Base-by-base conservation (phyloP, 148 eudicot genomes). In the Rhododendron griersonianum region DNA sequence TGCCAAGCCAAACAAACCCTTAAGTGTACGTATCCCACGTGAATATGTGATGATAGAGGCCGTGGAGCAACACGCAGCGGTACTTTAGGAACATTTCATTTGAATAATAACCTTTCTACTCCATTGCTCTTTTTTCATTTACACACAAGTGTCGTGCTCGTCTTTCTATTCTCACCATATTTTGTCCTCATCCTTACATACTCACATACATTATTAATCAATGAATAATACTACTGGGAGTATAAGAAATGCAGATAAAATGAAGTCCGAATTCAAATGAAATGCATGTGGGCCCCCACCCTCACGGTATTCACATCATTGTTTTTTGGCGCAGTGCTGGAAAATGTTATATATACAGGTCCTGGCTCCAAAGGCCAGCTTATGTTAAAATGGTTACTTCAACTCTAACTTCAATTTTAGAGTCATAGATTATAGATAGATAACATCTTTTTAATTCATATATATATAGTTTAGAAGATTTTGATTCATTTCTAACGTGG, bases 241-340 rank as follows among this genome's bases (percentile, higher is more conserved):
- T 0, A 41, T 78, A 87, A 45, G 74, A 90, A 92, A 90, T 88
- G 65, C 88, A 84, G 82, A 86, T 80, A 83, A 89, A 91, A 91
- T 91, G 89, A 87, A 89, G 73, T 51, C 83, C 84, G 90, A 86
- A 91, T 90, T 90, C 91, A 89, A 69, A 84, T 83, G 88, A 87
- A 91, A 91, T 90, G 47, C 48, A 81, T 0, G 55, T 69, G 71
- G 83, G 33, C 74, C 74, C 4, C 48, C 44, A 67, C 33, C 74
- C 14, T 35, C 74, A 67, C 53, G 48, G 75, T 50, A 21, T 44
- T 75, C 39, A 39, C 76, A 30, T 75, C 85, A 14, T 28, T 41
- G 0, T 59, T 35, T 55, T 35, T 57, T 3, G 3, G 50, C 30
- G 7, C 3, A 3, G 41, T 61, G 23, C 30, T 67, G 74, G 41